Base-by-base conservation (phyloP, 2,329 filamentous ascomycete species). In the Phyllosticta capitalensis region DNA sequence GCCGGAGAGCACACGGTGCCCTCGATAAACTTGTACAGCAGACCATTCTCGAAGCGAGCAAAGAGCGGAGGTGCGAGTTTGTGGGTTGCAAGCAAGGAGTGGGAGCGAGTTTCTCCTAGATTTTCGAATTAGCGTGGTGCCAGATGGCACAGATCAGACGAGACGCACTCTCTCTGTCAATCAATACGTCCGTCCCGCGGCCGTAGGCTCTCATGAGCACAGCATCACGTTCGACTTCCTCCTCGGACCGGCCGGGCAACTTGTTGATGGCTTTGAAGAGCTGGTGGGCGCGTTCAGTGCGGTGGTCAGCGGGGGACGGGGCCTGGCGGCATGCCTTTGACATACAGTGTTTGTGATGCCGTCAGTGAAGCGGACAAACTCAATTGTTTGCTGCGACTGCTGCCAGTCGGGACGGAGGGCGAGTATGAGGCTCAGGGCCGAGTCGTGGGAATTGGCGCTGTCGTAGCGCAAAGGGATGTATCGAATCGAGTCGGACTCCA, bases 321-420 rank as follows among this genome's bases (percentile, higher is more conserved):
- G 12, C n/a, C 51, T 58, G 52, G 28, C 24, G 54, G 56, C 61
- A 33, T 64, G 54, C 52, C 53, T 61, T 61, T 53, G 58, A 79
- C 81, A 65, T 75, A 84, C 82, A 64, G 92, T 97, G 76, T 99
- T 99, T 65, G 94, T 99, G 76, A 97, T 99, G 70, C 94, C 94
- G 69, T 99, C 94, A 48, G 91, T 99, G 78, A 97, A 99, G 64
- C 89, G 87, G 65, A 90, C 81, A 70, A 97, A 90, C 68, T 94
- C 86, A 67, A 99, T 81, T 51, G 86, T 83, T 60, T 89, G 88
- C 64, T 86, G 84, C 38, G 82, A 78, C 54, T 82, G 81, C 65
- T 85, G 81, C 94, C 94, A 99, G 67, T 95, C 85, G 10, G 92
- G 92, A 61, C 87, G 83, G 63, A 96, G 79, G 26, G 89, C 83